Evolutionary conservation across 2,329 filamentous ascomycete genomes (phyloP), one percentile per base, ranked within the genome.

Genomic region (Onygenales sp.): DNA sequence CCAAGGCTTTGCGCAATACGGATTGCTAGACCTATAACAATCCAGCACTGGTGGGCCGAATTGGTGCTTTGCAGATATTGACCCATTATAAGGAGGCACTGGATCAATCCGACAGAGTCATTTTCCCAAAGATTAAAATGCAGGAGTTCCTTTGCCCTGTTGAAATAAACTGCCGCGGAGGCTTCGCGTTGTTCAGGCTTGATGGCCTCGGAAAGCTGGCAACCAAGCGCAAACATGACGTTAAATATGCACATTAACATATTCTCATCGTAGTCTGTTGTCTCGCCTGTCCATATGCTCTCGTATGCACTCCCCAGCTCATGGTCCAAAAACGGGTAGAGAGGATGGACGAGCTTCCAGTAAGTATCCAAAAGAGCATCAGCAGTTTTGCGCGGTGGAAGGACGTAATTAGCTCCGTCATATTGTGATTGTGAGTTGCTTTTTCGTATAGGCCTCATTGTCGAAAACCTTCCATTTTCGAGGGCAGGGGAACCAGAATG

Each of bases 61-160:
- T 74, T 70, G 0, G 75, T 77, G 45, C 75, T 75, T 43, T 77
- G 76, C 0, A 77, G 61, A 54, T 77, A 78, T 44, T 76, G 75
- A 9, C 71, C 73, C 55, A 75, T 74, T 4, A 78, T 62, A 0
- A 78, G 59, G 0, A 77, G 61, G 44, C 71, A 76, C 56, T 78
- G 75, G 1, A 78, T 71, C 1, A 75, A 52, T 43, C 71, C 72
- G 0, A 73, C 58, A 0, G 74, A 77, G 0, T 70, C 71, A 0
- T 67, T 63, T 9, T 75, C 67, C 69, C 73, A 75, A 1, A 71
- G 58, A 13, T 69, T 71, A 27, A 27, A 27, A 27, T 27, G 21
- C 0, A 77, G 61, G 0, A 77, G 56, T 3, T 68, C 68, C 42
- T 73, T 70, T 0, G 75, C 74, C 3, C 74, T 65, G 1, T 63